A percentile compares a stretch with the other conserved stretches of the same genome.
Conservation (phyloP, 2,329 filamentous ascomycete species). For the Sarocladium oryzae region DNA sequence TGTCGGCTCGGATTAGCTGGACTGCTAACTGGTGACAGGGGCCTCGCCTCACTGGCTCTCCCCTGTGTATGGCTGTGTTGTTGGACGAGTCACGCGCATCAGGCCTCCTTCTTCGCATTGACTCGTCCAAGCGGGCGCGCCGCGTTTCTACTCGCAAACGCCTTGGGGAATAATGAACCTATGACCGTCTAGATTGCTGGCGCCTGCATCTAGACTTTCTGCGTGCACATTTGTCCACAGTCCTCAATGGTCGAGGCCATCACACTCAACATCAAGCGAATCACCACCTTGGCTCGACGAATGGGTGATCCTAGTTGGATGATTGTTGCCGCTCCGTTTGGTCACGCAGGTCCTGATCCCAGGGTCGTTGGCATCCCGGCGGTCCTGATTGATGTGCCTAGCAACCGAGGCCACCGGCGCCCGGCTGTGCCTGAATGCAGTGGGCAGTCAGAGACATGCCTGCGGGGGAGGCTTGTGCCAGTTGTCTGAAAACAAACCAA, state of each 20-base stretch:
- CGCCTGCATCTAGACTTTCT: neutral
- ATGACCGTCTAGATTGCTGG: neutral
- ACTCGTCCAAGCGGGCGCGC: conserved; percentile 10
- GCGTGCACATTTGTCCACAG: neutral
- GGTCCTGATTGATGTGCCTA: neutral
- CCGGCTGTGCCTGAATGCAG: neutral
- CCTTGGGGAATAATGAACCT: neutral
- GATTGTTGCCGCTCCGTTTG: neutral
- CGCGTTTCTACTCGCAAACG: no score
- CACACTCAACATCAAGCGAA: neutral
- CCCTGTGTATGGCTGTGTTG: neutral
- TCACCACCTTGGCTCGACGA: neutral
- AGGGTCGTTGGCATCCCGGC: no score
- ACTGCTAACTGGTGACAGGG: neutral
- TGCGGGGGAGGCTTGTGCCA: neutral
- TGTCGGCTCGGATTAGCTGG: no score
- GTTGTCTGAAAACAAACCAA: neutral
- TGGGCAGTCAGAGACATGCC: neutral
- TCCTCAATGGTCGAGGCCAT: conserved; percentile 2
- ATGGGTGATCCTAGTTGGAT: neutral
- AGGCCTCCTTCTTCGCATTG: neutral
- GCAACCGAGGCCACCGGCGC: neutral
- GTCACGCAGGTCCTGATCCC: neutral
- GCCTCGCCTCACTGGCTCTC: neutral
- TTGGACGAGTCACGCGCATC: conserved; percentile 6